Evolutionary conservation across 257 asterid genomes (phyloP), one percentile per base, ranked within the genome.

Genomic region (Solanum arcanum): DNA sequence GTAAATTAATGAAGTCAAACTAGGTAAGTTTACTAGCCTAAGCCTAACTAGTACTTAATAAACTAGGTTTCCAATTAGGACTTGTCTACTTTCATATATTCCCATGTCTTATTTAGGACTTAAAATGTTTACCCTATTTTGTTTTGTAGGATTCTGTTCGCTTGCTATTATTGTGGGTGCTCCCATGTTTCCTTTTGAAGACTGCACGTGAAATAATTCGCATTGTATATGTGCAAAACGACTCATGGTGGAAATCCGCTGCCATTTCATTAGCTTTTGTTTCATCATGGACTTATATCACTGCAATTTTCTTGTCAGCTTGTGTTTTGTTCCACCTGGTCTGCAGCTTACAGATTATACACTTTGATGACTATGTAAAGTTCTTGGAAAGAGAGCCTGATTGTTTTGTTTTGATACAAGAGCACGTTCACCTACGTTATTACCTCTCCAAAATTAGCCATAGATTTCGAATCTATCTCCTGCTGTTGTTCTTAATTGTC

Each of bases 371-470:
- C 82, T 96, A 93, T 39, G 98, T 94, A 41, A 95, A 95, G 92
- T 94, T 94, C 84, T 87, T 96, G 90, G 97, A 94, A 87, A 89
- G 94, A 86, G 96, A 96, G 87, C 74, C 90, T 31, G 96, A 95
- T 49, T 92, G 91, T 88, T 87, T 91, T 16, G 90, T 83, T 23
- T 82, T 94, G 73, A 91, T 95, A 44, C 96, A 95, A 91, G 98
- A 95, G 89, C 99, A 96, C 64, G 91, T 93, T 72, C 95, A 95
- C 46, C 88, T 96, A 37, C 93, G 95, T 29, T 92, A 86, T 83
- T 89, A 91, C 86, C 95, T 96, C 18, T 96, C 98, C 69, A 96
- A 96, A 91, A 94, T 96, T 86, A 96, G 99, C 93, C 99, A 96
- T 91, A 90, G 99, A 88, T 96, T 96, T 85, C 88, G 98, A 90